phyloP scores from a whole-genome alignment of 305 asterid genomes.

The Galium porrigens region DNA sequence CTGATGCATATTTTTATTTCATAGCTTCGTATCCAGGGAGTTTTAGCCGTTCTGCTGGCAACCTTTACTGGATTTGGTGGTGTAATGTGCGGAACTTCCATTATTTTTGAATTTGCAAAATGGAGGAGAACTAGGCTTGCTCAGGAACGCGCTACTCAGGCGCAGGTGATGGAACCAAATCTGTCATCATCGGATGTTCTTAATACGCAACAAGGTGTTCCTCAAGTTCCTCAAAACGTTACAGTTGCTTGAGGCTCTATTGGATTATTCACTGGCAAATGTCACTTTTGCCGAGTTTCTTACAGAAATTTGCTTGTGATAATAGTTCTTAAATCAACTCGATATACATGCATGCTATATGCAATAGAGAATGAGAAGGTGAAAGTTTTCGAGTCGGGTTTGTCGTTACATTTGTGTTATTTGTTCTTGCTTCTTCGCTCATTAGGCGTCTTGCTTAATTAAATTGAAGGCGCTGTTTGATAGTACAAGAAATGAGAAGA shows the following conservation, averaged over 20 bases:
- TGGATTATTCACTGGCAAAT: not conserved
- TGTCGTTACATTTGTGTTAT: not conserved
- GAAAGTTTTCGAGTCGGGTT: not conserved
- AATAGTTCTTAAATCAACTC: not conserved
- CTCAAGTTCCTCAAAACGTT: constrained; percentile 22
- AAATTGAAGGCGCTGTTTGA: not conserved
- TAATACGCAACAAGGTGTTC: constrained; percentile 20
- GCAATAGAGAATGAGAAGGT: not conserved
- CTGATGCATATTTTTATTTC: constrained; percentile 15
- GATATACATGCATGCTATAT: not conserved
- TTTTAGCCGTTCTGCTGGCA: constrained; percentile 66
- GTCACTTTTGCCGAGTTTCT: too few relatives aligned
- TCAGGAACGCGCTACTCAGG: constrained; percentile 25
- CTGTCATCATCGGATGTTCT: constrained; percentile 29
- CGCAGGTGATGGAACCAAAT: constrained; percentile 18
- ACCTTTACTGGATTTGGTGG: constrained; percentile 91
- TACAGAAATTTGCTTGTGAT: not conserved
- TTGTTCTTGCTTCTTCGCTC: not conserved
- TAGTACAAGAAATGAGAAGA: not conserved
- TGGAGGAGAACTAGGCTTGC: constrained; percentile 38
- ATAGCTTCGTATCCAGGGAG: constrained; percentile 67
- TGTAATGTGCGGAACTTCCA: constrained; percentile 68
- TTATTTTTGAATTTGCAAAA: constrained; percentile 52
- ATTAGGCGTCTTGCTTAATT: not conserved
- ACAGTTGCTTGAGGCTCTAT: constrained; percentile 10